phyloP scores from a whole-genome alignment of 345 rosid species.

The Eucalyptus guilfoylei region DNA sequence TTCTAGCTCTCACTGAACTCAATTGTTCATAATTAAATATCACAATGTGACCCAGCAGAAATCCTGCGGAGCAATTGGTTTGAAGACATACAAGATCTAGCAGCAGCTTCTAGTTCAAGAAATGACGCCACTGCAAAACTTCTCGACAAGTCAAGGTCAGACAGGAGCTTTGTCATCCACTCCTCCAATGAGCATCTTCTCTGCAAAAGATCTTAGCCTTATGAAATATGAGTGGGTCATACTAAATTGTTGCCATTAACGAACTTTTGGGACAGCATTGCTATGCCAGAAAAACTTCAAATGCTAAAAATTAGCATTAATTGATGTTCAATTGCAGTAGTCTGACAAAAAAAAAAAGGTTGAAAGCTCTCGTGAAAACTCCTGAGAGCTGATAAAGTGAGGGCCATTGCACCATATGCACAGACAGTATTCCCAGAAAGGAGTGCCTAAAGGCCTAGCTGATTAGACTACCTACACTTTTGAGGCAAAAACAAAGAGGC shows the following conservation, averaged over 20 bases:
- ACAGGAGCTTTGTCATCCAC: slow-evolving; percentile 90
- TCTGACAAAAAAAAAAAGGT: neutral
- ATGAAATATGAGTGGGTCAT: slow-evolving; percentile 8
- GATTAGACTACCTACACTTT: neutral
- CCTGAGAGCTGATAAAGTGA: neutral
- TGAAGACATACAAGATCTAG: slow-evolving; percentile 77
- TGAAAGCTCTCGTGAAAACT: neutral
- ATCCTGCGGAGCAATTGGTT: neutral
- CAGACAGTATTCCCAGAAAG: neutral
- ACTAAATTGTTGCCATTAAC: neutral
- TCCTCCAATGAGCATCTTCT: slow-evolving; percentile 93
- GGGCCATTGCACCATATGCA: neutral
- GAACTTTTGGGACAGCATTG: neutral
- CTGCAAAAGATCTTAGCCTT: slow-evolving; percentile 55
- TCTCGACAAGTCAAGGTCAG: slow-evolving; percentile 93
- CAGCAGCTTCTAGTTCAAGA: slow-evolving; percentile 99
- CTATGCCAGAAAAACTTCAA: neutral
- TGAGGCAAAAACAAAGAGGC: neutral
- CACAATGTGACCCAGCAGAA: neutral
- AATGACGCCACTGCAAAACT: slow-evolving; percentile 81
- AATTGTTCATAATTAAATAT: neutral
- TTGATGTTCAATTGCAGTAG: neutral
- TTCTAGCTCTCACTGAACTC: neutral
- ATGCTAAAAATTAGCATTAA: neutral
- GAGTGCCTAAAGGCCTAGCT: neutral